phyloP scores from a whole-genome alignment of 306 rosid genomes.

The Oxytropis ochrocephala region DNA sequence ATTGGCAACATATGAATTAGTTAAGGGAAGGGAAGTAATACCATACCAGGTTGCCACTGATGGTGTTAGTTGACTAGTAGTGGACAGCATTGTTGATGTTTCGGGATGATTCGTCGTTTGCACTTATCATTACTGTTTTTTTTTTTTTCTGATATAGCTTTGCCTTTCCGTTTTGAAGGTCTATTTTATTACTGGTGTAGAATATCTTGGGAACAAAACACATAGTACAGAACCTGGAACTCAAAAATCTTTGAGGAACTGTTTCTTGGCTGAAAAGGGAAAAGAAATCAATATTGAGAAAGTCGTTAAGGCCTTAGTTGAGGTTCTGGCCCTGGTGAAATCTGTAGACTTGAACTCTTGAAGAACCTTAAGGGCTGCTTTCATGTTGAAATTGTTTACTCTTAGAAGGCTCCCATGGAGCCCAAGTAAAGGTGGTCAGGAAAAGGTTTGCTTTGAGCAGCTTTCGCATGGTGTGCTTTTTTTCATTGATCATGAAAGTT shows the following conservation, averaged over 20 bases:
- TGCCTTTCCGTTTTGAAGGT: neutral
- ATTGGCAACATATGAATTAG: neutral
- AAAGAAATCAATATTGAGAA: neutral
- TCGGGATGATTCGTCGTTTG: neutral
- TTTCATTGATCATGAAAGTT: slow-evolving; percentile 1
- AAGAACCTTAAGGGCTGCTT: slow-evolving; percentile 45
- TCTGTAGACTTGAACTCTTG: slow-evolving; percentile 38
- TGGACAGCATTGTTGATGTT: neutral
- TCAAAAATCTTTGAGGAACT: slow-evolving; percentile 34
- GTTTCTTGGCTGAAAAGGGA: slow-evolving; percentile 1
- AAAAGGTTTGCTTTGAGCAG: slow-evolving; percentile 49
- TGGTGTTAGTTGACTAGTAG: neutral
- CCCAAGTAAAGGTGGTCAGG: slow-evolving; percentile 38
- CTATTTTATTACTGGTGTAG: slow-evolving; percentile 42
- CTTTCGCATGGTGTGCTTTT: neutral
- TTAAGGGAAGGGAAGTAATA: neutral
- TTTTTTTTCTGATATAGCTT: slow-evolving; percentile 16
- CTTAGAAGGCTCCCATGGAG: slow-evolving; percentile 57
- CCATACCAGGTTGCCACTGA: neutral
- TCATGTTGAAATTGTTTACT: slow-evolving; percentile 62
- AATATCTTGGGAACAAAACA: slow-evolving; percentile 32
- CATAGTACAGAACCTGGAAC: slow-evolving; percentile 25
- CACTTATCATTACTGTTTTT: slow-evolving; percentile 6
- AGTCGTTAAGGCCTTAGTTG: slow-evolving; percentile 26
- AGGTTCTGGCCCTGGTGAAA: slow-evolving; percentile 33